Base-by-base conservation (phyloP, 495 filamentous ascomycete species). In the Tuber borchii region DNA sequence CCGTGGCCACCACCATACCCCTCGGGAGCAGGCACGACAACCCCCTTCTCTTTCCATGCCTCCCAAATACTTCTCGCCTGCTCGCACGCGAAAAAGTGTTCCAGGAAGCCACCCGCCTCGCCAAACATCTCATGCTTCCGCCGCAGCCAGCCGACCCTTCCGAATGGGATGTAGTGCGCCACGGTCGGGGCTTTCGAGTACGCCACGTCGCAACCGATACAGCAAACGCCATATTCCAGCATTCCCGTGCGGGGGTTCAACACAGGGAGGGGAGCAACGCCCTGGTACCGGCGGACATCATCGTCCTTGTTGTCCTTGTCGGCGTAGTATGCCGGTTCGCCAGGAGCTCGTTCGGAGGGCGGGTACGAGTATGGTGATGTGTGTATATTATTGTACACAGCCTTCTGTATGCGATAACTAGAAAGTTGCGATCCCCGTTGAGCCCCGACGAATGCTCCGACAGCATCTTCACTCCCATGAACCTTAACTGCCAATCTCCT, bases 231-330 rank as follows among this genome's bases (percentile, higher is more conserved):
- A 16, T 51, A 48, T 46, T 79, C 70, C 42, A 43, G 43, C 26
- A 37, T 51, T 10, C 77, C 76, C 1, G 76, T 56, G 42, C 75
- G 69, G 26, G 71, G 73, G 48, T 79, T 76, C 72, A 79, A 61
- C n/a, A 73, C 70, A n/a, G 77, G 75, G 42, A 79, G 56, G 26
- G 77, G 72, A 44, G 77, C 74, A 39, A 79, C 76, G 9, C 77
- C 77, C 0, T 78, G 69, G 20, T 74, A 70, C 39, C 77, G 51
- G 4, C 77, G 45, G 17, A 78, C 72, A 61, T 79, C 77, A 68
- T 71, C 76, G 51, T 79, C 77, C 76, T 79, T 79, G 69, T 71
- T 70, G 31, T 79, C 76, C 43, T 76, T 70, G 22, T 78, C 76
- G 31, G 56, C 42, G 48, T 75, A 76, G 69, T 76, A 78, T n/a